These are phyloP conservation scores for Corchorus capsularis DNA, from an alignment of 345 rosid genomes.

Conservation along the genomic window DNA sequence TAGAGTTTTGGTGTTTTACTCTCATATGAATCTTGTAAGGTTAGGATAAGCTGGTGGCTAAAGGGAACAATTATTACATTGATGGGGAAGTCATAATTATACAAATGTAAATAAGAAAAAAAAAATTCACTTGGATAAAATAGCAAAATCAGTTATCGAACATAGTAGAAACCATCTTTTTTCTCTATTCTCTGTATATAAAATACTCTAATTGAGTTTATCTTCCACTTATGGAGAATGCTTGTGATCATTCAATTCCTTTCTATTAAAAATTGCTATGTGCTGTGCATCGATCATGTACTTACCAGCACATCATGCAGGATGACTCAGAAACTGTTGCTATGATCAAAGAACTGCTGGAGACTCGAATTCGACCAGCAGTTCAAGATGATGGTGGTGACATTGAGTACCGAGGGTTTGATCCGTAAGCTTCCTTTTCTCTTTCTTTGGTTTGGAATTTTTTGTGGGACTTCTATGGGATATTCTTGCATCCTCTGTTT, in stretches of 20 bases:
- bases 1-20: slow-evolving; percentile 3
- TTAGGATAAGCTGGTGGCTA: neutral
- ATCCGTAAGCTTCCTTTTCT: slow-evolving; percentile 52
- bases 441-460: neutral
- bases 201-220: neutral
- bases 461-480: neutral
- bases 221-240: neutral
- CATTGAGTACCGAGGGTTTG: slow-evolving; percentile 85
- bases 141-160: neutral
- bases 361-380: slow-evolving; percentile 95
- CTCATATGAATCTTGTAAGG: neutral
- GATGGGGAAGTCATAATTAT: neutral
- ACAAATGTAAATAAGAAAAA: neutral
- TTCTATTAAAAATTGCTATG: neutral
- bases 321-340: slow-evolving; percentile 98
- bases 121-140: neutral
- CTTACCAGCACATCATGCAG: slow-evolving; percentile 37
- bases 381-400: slow-evolving; percentile 99
- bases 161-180: neutral
- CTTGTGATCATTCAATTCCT: neutral
- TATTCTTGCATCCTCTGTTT: neutral
- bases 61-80: neutral
- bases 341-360: slow-evolving; percentile 95
- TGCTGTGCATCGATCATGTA: neutral
- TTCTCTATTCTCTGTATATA: neutral